Evolutionary conservation across 1,284 basidiomycete genomes (phyloP).

Genomic region (Erythrobasidium hasegawianum): DNA sequence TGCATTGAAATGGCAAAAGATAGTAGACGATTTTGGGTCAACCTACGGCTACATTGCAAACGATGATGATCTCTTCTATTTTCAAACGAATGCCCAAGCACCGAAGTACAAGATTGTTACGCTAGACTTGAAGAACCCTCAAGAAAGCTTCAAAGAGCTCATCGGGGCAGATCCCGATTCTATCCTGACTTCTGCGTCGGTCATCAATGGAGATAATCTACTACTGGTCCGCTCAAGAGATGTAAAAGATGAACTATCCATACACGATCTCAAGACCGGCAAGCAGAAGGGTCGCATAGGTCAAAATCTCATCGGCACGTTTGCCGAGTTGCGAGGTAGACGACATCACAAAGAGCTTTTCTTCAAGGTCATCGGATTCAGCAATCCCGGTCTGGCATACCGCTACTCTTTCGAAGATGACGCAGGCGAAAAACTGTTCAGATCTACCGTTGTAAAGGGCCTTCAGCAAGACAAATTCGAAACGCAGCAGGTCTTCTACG

Average conservation of each 20-base stretch:
- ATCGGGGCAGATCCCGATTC: slow-evolving; percentile 65
- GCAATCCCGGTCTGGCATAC: slow-evolving; percentile 65
- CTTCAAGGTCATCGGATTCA: slow-evolving; percentile 65
- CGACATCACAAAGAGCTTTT: slow-evolving; percentile 66
- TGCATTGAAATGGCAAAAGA: slow-evolving; percentile 58
- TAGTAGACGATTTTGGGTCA: slow-evolving; percentile 62
- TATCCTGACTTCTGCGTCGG: slow-evolving; percentile 58
- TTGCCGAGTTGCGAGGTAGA: slow-evolving; percentile 56
- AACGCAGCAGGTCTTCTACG: slow-evolving; percentile 71
- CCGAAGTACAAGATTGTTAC: slow-evolving; percentile 65
- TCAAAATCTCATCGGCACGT: slow-evolving; percentile 67
- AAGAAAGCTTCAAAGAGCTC: slow-evolving; percentile 58
- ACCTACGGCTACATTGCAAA: slow-evolving; percentile 64
- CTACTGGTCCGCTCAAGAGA: slow-evolving; percentile 69
- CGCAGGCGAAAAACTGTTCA: slow-evolving; percentile 58
- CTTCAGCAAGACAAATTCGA: slow-evolving; percentile 68
- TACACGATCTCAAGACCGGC: slow-evolving; percentile 62
- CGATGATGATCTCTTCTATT: slow-evolving; percentile 62
- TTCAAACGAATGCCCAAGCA: slow-evolving; percentile 64
- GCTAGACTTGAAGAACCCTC: slow-evolving; percentile 60
- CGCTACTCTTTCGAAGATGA: slow-evolving; percentile 58
- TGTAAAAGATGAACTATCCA: slow-evolving; percentile 76
- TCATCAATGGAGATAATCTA: slow-evolving; percentile 61
- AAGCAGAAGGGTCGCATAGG: slow-evolving; percentile 59
- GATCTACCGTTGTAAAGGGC: slow-evolving; percentile 62